Evolutionary conservation across 129 eudicot species (phyloP), one percentile per base, ranked within the genome.

Genomic region (Ambrosia trifida): DNA sequence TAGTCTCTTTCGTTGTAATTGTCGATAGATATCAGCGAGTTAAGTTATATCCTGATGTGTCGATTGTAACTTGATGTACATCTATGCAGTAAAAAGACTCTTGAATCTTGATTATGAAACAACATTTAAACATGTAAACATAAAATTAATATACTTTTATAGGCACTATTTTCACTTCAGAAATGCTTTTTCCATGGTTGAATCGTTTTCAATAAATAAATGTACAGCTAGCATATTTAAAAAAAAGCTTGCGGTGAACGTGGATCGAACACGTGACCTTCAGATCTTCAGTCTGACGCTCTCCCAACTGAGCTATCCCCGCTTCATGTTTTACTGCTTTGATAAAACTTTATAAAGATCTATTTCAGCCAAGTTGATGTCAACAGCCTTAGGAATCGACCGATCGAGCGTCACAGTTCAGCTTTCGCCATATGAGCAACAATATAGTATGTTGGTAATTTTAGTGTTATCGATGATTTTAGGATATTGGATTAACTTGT

Each of bases 241-340:
- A 24, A 24, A 24, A 24, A 24, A 1, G 11, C 1, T 24, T 88
- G 97, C 96, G 96, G 96, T 91, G 97, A 88, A 72, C 87, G 97
- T 89, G 95, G 96, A 89, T 89, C 98, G 95, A 89, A 85, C 96
- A 93, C 96, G 87, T 68, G 98, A 87, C 92, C 96, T 89, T 93
- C 91, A 89, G 96, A 89, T 89, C 96, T 89, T 87, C 89, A 89
- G 96, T 87, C 83, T 80, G 80, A 80, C 80, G 83, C 83, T 80
- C 98, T 85, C 83, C 83, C 76, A 79, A 79, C 79, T 79, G 79
- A 79, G 79, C 79, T 79, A 79, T 79, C 83, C 79, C 83, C 80
- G 83, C 83, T 24, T 24, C 28, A 24, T 1, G 28, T 24, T 0
- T 24, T 24, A 24, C 28, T 0, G 1, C 1, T 24, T 24, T 24